Evolutionary conservation across 768 basidiomycete species (phyloP), one percentile per base, ranked within the genome.

Genomic region (Tulasnella sp.): DNA sequence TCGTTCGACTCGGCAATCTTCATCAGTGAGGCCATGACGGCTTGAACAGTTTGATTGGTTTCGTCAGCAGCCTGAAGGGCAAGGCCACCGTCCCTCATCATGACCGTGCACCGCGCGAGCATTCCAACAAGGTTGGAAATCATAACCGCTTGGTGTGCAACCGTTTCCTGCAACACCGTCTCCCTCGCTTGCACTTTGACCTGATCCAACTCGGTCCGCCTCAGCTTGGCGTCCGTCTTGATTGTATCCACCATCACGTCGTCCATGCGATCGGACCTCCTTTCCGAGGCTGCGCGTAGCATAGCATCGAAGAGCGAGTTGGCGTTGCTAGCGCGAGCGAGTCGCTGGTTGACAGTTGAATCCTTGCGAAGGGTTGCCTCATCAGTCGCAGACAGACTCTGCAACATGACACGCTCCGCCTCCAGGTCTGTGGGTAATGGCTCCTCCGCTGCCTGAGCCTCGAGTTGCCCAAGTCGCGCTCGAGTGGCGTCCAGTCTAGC

Each of bases 281-380:
- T 87, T 82, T 96, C 92, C 44, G 91, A 90, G 72, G 91, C 90
- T 20, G 93, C 93, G n/a, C 92, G 89, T 82, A 95, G 88, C 48
- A 92, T 93, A 20, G 93, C 94, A 70, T 94, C 93, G 82, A 95
- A 94, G 88, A 95, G 92, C 42, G 91, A 90, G 79, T 86, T 87
- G 5, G 93, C 90, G 82, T 94, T 95, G 78, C 87, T 87, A 3
- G 93, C 91, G 6, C 91, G 89, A 81, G 90, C 88, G 39, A 93
- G 82, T 77, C 90, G 88, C 74, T 85, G 83, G 79, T 87, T 88
- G 61, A 93, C 83, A 0, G 87, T 83, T 10, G 93, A 92, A 70
- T 88, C 87, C 2, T 89, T 82, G 81, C 87, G 89, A 72, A 91
- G 82, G 29, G 86, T 88, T 75, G 90, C 87, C 83, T 95, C 93